Evolutionary conservation across 805 yeast species (phyloP).

Genomic region (Teunomyces barrocoloradensis): DNA sequence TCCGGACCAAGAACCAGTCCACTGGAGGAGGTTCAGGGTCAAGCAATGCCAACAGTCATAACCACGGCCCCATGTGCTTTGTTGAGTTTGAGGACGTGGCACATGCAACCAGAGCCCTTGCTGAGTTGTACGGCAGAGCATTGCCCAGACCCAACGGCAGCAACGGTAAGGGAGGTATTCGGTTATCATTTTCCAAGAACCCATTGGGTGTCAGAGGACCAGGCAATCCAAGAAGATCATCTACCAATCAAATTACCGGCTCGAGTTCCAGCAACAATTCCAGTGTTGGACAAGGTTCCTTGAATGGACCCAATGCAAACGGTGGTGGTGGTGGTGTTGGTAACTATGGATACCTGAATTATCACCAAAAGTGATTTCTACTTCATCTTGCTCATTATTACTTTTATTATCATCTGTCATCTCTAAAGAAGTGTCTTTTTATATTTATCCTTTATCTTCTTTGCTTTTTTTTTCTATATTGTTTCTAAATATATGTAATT

Average conservation of each 20-base stretch:
- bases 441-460: not conserved
- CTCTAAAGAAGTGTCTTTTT: conserved; percentile 4
- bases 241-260: conserved; percentile 25
- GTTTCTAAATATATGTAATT: conserved; percentile 5
- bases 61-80: conserved; percentile 98
- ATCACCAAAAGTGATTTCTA: conserved; percentile 18
- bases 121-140: conserved; percentile 90
- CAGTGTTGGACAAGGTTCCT: conserved; percentile 5
- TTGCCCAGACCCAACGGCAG: conserved; percentile 74
- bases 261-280: conserved; percentile 3
- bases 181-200: conserved; percentile 91
- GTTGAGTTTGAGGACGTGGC: conserved; percentile 97
- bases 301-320: conserved; percentile 1
- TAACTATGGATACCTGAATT: conserved; percentile 37
- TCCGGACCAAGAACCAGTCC: conserved; percentile 66
- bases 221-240: conserved; percentile 42
- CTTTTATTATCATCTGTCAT: conserved; percentile 12
- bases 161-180: conserved; percentile 85
- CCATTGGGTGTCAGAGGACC: conserved; percentile 94
- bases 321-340: conserved; percentile 22
- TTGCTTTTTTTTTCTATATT: conserved; percentile 1
- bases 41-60: conserved; percentile 24
- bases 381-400: conserved; percentile 6
- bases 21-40: conserved; percentile 19
- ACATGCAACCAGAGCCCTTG: conserved; percentile 89